Percentiles rank a stretch among this genome's conserved stretches.
Conservation (phyloP, 805 yeast genomes). For the Saturnispora serradocipensis region DNA sequence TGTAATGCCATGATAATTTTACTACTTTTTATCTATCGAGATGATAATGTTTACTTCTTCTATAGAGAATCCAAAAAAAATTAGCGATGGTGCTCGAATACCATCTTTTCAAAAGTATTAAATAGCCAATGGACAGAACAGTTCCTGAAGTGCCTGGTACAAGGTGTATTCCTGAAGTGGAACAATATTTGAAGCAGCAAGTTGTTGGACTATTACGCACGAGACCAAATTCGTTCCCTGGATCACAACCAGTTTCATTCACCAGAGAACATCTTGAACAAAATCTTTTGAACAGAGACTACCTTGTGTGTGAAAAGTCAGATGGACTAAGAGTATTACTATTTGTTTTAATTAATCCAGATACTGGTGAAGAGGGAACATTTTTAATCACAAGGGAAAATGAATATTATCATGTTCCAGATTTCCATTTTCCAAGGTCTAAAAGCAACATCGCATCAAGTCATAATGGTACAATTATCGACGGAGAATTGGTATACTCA, state of each 20-base stretch:
- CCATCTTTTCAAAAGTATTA: not conserved
- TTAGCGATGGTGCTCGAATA: not conserved
- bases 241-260: slow-evolving; percentile 93
- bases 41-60: not conserved
- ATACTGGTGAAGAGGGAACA: slow-evolving; percentile 76
- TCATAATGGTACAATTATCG: slow-evolving; percentile 84
- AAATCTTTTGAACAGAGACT: slow-evolving; percentile 60
- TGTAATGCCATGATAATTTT: too few species aligned
- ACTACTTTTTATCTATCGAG: not conserved
- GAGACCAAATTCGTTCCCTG: slow-evolving; percentile 60
- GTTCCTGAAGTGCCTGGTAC: slow-evolving; percentile 87
- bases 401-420: slow-evolving; percentile 73
- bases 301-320: slow-evolving; percentile 90
- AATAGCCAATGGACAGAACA: slow-evolving; percentile 29
- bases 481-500: slow-evolving; percentile 87
- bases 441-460: slow-evolving; percentile 41
- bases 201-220: slow-evolving; percentile 55
- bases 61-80: not conserved
- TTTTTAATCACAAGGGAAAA: slow-evolving; percentile 84
- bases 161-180: slow-evolving; percentile 61
- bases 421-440: slow-evolving; percentile 70
- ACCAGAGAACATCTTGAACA: slow-evolving; percentile 60
- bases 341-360: slow-evolving; percentile 49
- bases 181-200: slow-evolving; percentile 55
- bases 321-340: slow-evolving; percentile 87